phyloP scores from a whole-genome alignment of 768 basidiomycete genomes.

The Wakefieldia striispora region DNA sequence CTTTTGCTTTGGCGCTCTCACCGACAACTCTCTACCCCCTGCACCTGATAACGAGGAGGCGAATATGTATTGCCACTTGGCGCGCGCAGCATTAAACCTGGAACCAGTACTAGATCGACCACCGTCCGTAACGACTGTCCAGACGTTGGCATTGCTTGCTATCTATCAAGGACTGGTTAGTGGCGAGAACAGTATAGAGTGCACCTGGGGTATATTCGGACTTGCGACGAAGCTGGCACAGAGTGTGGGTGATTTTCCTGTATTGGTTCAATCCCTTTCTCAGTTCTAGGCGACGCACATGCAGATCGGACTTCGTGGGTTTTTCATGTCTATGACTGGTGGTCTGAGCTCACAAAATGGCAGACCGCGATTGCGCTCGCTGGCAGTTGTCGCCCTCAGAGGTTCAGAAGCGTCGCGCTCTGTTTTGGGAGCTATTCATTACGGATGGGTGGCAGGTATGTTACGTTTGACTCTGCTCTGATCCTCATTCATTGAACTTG shows the following conservation, averaged over 20 bases:
- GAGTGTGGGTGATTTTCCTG: constrained; percentile 47
- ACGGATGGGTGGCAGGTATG: constrained; percentile 74
- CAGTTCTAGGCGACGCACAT: not conserved
- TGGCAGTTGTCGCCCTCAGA: constrained; percentile 61
- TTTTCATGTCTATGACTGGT: constrained; percentile 1
- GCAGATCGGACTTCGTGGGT: constrained; percentile 69
- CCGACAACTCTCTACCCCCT: constrained; percentile 50
- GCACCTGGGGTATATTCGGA: constrained; percentile 65
- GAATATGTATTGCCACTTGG: constrained; percentile 55
- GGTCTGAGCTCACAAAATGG: constrained; percentile 13
- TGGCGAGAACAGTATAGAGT: constrained; percentile 68
- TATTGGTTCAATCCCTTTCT: not conserved
- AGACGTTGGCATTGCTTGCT: constrained; percentile 62
- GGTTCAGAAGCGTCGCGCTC: constrained; percentile 65
- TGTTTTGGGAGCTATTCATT: constrained; percentile 76
- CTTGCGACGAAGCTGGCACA: constrained; percentile 65
- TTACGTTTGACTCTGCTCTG: not conserved
- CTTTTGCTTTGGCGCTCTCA: constrained; percentile 61
- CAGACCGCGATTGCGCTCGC: constrained; percentile 71
- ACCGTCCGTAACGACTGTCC: constrained; percentile 68
- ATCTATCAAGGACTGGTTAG: constrained; percentile 70
- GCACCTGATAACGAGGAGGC: constrained; percentile 53
- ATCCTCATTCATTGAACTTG: not conserved
- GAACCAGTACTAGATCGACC: constrained; percentile 70
- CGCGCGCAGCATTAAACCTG: constrained; percentile 62